A percentile compares a stretch with the other conserved stretches of the same genome.
Conservation (phyloP, 805 yeast genomes). For the Diddensiella caesifluorescens region DNA sequence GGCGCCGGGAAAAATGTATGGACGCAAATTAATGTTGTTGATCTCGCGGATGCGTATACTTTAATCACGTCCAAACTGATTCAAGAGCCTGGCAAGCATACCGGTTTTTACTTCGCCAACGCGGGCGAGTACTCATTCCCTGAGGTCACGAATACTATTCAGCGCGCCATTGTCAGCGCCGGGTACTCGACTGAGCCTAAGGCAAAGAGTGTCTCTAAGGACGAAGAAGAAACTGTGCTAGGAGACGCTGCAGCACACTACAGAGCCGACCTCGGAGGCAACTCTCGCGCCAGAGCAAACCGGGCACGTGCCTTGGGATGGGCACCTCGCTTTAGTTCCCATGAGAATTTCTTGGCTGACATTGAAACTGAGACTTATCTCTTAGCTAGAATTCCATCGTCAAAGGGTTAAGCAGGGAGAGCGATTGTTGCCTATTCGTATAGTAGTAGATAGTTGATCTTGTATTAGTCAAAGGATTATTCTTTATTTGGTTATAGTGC, state of each 20-base stretch:
- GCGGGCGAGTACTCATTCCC: constrained; percentile 14
- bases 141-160: constrained; percentile 14
- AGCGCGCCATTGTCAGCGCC: constrained; percentile 13
- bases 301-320: constrained; percentile 37
- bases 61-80: constrained; percentile 7
- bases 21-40: constrained; percentile 19
- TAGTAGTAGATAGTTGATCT: no score
- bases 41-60: constrained; percentile 16
- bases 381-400: background rate
- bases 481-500: no score
- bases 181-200: constrained; percentile 19
- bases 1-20: constrained; percentile 16
- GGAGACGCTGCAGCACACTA: constrained; percentile 46
- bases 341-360: constrained; percentile 12
- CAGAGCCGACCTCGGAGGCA: constrained; percentile 49
- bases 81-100: constrained; percentile 13
- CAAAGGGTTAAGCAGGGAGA: background rate
- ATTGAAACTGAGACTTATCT: background rate
- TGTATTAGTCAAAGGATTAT: no score
- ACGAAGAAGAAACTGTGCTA: constrained; percentile 6
- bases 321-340: constrained; percentile 26
- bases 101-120: constrained; percentile 17
- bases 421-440: no score
- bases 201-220: background rate
- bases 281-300: constrained; percentile 45